Percentiles rank a stretch among this genome's conserved stretches.
Evolutionary conservation across 495 filamentous ascomycete genomes (phyloP).

Genomic region (Penicillium tannophilum): DNA sequence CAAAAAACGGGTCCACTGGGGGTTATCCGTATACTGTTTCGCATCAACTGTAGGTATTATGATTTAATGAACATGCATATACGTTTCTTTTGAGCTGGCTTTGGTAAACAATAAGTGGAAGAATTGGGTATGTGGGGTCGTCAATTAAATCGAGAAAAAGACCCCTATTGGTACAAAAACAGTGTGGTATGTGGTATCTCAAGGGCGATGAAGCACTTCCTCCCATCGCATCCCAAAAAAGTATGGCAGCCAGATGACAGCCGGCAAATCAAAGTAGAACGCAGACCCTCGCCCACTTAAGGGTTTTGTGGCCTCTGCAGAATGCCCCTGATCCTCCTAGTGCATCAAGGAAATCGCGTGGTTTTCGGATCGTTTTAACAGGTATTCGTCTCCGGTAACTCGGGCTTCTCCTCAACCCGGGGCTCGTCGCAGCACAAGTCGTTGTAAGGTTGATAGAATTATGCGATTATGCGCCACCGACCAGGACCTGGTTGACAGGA

Average conservation of each 20-base stretch:
- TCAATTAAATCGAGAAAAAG: constrained; percentile 27
- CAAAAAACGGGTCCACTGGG: constrained; percentile 4
- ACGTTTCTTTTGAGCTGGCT: constrained; percentile 6
- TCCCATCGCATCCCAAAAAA: constrained; percentile 29
- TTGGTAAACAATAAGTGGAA: not conserved
- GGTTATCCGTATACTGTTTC: not conserved
- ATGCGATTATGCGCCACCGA: constrained; percentile 61
- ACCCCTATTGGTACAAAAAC: constrained; percentile 31
- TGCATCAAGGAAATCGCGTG: constrained; percentile 5
- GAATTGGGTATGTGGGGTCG: constrained; percentile 10
- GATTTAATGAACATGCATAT: constrained; percentile 11
- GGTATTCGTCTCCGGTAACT: not conserved
- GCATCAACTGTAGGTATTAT: constrained; percentile 5
- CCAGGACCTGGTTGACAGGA: constrained; percentile 81
- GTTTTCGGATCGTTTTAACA: not conserved
- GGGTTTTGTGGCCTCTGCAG: not conserved
- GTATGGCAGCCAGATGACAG: constrained; percentile 12
- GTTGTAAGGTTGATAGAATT: not conserved
- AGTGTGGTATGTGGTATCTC: constrained; percentile 33
- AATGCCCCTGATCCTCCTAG: constrained; percentile 8
- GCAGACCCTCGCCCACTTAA: not conserved
- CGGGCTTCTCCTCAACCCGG: not conserved
- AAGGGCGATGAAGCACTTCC: constrained; percentile 23
- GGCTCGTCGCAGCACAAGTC: not conserved
- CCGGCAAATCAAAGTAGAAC: constrained; percentile 17